Conservation (phyloP, 2,329 filamentous ascomycete genomes). For the Pestalotiopsis sp. region DNA sequence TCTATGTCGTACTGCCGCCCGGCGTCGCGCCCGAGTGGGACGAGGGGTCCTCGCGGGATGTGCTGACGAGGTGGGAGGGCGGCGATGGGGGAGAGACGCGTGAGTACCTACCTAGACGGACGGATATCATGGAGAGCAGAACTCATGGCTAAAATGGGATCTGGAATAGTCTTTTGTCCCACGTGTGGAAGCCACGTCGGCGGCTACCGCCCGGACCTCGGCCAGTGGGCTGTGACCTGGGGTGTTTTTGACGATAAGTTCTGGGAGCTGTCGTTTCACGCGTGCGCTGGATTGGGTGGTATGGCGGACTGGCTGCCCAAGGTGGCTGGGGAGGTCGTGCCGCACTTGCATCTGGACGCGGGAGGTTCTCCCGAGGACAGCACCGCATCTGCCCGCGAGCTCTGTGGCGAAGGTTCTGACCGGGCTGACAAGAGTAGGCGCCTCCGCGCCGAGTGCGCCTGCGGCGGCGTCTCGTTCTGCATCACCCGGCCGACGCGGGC, state of each 20-base stretch:
- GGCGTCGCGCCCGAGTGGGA: slow-evolving; percentile 3
- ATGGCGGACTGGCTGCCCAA: not conserved
- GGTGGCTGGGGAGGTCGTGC: not conserved
- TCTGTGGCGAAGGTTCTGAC: slow-evolving; percentile 25
- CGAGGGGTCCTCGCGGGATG: not conserved
- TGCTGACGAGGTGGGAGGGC: not conserved
- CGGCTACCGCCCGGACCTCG: too few relatives aligned
- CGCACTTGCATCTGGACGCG: not conserved
- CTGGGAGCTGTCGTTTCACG: not conserved
- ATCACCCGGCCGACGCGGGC: slow-evolving; percentile 40
- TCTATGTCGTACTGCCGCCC: slow-evolving; percentile 1
- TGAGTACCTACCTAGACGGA: not conserved
- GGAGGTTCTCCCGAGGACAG: not conserved
- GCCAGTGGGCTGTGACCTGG: slow-evolving; percentile 1
- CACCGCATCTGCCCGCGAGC: too few relatives aligned
- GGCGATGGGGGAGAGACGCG: not conserved
- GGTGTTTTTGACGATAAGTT: slow-evolving; percentile 5
- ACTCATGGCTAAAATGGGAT: too few relatives aligned
- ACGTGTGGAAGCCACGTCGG: not conserved
- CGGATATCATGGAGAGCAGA: not conserved
- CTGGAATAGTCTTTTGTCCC: not conserved
- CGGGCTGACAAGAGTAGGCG: slow-evolving; percentile 38
- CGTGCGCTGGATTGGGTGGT: not conserved
- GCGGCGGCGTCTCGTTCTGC: slow-evolving; percentile 49
- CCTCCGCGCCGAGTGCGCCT: slow-evolving; percentile 47